Evolutionary conservation across 2,329 filamentous ascomycete genomes (phyloP).

Genomic region (Clarireedia paspali): DNA sequence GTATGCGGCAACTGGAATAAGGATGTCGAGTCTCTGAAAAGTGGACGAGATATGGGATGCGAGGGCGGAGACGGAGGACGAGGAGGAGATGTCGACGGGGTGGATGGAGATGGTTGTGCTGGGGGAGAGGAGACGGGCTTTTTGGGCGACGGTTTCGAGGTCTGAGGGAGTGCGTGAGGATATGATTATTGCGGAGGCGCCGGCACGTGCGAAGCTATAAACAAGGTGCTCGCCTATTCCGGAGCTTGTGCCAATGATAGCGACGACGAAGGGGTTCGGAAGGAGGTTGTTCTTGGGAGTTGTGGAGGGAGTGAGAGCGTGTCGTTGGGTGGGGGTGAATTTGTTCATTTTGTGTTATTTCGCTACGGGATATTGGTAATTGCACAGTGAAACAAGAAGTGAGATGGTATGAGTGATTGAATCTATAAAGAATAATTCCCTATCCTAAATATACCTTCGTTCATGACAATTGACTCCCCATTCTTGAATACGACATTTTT

Average conservation of each 20-base stretch:
- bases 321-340: not conserved
- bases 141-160: not conserved
- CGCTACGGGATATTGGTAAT: not conserved
- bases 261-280: not conserved
- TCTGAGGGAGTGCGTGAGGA: not conserved
- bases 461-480: too few species aligned
- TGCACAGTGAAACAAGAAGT: not conserved
- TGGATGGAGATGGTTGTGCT: not conserved
- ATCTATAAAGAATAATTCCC: too few species aligned
- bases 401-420: too few species aligned
- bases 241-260: slow-evolving; percentile 8
- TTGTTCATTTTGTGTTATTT: not conserved
- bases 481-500: not conserved
- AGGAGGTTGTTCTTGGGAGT: slow-evolving; percentile 3
- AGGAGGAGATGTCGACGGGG: not conserved
- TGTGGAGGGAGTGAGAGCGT: not conserved
- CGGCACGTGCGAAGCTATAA: slow-evolving; percentile 4
- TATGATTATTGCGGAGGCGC: slow-evolving; percentile 4
- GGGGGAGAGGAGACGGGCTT: not conserved
- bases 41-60: not conserved
- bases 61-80: not conserved
- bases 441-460: not conserved
- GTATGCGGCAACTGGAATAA: slow-evolving; percentile 9
- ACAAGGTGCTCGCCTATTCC: slow-evolving; percentile 11
- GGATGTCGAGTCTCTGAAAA: slow-evolving; percentile 5